These are phyloP conservation scores for Roridomyces roridus DNA, from an alignment of 768 basidiomycete species.

Conservation along the genomic window DNA sequence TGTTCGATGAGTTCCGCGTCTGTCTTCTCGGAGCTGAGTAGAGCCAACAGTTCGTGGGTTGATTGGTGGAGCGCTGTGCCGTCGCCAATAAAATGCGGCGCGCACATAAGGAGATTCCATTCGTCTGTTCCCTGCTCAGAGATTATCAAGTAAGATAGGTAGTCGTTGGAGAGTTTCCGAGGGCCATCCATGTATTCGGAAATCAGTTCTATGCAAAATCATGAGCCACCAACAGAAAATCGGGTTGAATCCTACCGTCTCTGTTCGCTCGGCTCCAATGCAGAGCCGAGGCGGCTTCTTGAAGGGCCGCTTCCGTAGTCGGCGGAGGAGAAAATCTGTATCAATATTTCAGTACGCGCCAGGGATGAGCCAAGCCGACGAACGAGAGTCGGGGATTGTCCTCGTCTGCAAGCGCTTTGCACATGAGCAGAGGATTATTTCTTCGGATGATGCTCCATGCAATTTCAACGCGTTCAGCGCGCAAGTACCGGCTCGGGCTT, in stretches of 20 bases:
- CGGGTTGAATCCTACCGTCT: slow-evolving; percentile 40
- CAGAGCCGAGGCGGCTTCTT: slow-evolving; percentile 47
- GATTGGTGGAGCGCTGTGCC: slow-evolving; percentile 71
- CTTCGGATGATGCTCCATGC: slow-evolving; percentile 66
- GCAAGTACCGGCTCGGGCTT: slow-evolving; percentile 28
- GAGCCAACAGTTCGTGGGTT: slow-evolving; percentile 65
- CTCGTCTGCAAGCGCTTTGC: slow-evolving; percentile 40
- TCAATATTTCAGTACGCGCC: background rate
- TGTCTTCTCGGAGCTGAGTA: slow-evolving; percentile 35
- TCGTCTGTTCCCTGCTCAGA: slow-evolving; percentile 16
- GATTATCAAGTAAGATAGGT: slow-evolving; percentile 56
- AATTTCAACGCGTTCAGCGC: slow-evolving; percentile 43
- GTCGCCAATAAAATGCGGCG: slow-evolving; percentile 72
- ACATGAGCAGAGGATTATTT: slow-evolving; percentile 63
- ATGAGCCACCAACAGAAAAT: background rate
- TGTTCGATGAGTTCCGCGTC: slow-evolving; percentile 27
- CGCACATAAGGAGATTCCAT: slow-evolving; percentile 59
- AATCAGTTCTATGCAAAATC: slow-evolving; percentile 46
- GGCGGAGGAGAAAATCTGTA: slow-evolving; percentile 49
- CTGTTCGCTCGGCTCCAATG: slow-evolving; percentile 45
- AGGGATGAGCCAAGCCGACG: slow-evolving; percentile 27
- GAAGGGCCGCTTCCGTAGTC: slow-evolving; percentile 43
- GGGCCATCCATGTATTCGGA: slow-evolving; percentile 66
- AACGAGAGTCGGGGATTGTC: slow-evolving; percentile 54
- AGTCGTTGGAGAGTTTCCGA: slow-evolving; percentile 56